Evolutionary conservation across 768 basidiomycete species (phyloP).

Genomic region (Tricholoma sp.): DNA sequence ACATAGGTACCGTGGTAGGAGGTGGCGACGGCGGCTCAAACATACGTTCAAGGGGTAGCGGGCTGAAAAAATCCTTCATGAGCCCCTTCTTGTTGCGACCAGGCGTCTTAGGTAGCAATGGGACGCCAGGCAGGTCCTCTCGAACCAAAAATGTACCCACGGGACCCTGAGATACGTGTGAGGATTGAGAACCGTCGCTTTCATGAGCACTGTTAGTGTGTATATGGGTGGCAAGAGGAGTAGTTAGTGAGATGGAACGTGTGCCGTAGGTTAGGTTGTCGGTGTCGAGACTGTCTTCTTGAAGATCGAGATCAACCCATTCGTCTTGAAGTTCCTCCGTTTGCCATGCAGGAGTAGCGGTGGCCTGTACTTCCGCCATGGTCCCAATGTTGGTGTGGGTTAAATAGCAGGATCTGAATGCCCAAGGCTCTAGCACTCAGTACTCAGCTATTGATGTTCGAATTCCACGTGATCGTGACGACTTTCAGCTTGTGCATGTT

Average conservation of each 20-base stretch:
- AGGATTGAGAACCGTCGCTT: constrained; percentile 19
- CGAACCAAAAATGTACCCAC: constrained; percentile 75
- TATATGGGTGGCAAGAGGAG: constrained; percentile 49
- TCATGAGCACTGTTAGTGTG: constrained; percentile 39
- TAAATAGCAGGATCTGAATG: constrained; percentile 4
- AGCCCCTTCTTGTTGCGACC: constrained; percentile 52
- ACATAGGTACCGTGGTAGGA: constrained; percentile 10
- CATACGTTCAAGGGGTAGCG: constrained; percentile 82
- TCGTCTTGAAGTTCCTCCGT: constrained; percentile 89
- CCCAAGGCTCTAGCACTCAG: too few species aligned
- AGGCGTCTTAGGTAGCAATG: constrained; percentile 63
- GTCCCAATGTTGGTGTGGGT: constrained; percentile 14
- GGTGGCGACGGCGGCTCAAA: constrained; percentile 92
- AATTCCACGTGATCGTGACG: constrained; percentile 20
- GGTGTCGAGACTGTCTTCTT: constrained; percentile 31
- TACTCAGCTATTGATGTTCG: constrained; percentile 7
- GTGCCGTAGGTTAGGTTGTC: constrained; percentile 42
- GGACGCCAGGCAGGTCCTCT: constrained; percentile 53
- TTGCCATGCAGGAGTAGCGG: constrained; percentile 63
- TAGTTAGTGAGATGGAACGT: constrained; percentile 55
- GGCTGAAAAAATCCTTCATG: constrained; percentile 84
- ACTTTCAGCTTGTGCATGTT: constrained; percentile 3
- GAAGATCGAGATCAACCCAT: constrained; percentile 69
- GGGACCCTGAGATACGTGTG: constrained; percentile 23
- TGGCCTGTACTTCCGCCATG: constrained; percentile 24